A percentile compares a stretch with the other conserved stretches of the same genome.
Conservation (phyloP, 306 rosid genomes). For the Sphenostylis stenocarpa region DNA sequence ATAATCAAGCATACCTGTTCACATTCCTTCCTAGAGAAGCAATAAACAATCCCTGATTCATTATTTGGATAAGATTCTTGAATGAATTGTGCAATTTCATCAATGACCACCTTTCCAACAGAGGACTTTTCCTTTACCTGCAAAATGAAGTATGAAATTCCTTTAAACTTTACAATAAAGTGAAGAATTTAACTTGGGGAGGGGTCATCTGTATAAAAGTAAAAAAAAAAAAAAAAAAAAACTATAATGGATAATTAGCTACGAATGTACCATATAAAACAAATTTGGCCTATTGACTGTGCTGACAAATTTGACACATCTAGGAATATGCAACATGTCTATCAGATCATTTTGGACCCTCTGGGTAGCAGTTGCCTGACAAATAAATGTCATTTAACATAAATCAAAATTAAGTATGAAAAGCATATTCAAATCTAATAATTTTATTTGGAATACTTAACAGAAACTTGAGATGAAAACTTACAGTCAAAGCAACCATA, state of each 20-base stretch:
- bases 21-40: constrained; percentile 95
- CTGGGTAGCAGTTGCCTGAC: constrained; percentile 94
- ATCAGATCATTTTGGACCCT: constrained; percentile 90
- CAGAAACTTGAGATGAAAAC: constrained; percentile 31
- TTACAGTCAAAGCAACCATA: constrained; percentile 84
- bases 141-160: constrained; percentile 25
- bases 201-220: background rate
- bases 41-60: constrained; percentile 90
- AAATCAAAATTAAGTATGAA: constrained; percentile 15
- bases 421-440: constrained; percentile 13
- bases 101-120: constrained; percentile 73
- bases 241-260: background rate
- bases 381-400: constrained; percentile 18
- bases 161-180: constrained; percentile 19
- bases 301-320: constrained; percentile 91
- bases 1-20: constrained; percentile 66
- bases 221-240: too few relatives aligned
- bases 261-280: constrained; percentile 67
- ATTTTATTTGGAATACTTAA: constrained; percentile 8
- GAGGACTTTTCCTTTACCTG: constrained; percentile 93
- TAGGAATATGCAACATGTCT: constrained; percentile 90
- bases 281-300: constrained; percentile 93
- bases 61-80: constrained; percentile 71
- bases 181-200: background rate
- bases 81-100: constrained; percentile 76